Percentiles rank a stretch among this genome's conserved stretches.
Evolutionary conservation across 306 rosid species (phyloP).

Genomic region (Mucuna pruriens): DNA sequence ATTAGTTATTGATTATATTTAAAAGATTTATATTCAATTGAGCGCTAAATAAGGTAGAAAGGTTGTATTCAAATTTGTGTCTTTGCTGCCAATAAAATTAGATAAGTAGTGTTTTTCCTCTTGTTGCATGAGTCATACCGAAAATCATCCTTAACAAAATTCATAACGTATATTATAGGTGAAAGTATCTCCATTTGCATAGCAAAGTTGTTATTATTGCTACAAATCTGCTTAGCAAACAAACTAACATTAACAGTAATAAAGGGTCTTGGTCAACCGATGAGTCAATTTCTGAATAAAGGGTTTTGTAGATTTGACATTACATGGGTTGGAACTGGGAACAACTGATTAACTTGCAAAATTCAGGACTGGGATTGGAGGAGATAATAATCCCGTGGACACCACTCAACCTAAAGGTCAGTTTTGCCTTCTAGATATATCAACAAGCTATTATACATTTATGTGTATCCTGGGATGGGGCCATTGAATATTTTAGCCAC

Average conservation of each 20-base stretch:
- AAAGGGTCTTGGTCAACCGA: background rate
- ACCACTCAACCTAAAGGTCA: constrained; percentile 23
- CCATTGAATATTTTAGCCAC: background rate
- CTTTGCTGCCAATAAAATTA: background rate
- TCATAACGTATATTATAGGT: background rate
- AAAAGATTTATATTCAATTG: background rate
- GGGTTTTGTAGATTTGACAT: background rate
- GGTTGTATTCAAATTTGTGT: background rate
- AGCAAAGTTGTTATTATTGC: background rate
- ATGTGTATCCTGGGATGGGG: background rate
- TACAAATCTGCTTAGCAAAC: background rate
- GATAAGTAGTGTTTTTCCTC: background rate
- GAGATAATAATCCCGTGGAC: background rate
- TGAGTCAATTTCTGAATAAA: constrained; percentile 10
- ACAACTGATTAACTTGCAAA: background rate
- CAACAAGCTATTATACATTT: background rate
- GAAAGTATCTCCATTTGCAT: background rate
- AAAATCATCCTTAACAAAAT: background rate
- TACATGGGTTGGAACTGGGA: constrained; percentile 9
- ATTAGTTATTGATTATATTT: background rate
- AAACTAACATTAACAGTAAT: background rate
- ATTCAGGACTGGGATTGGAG: background rate
- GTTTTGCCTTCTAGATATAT: background rate
- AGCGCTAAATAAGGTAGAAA: background rate
- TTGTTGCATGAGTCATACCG: background rate